Conservation (phyloP, 495 filamentous ascomycete species). For the Pyrenula aspistea region DNA sequence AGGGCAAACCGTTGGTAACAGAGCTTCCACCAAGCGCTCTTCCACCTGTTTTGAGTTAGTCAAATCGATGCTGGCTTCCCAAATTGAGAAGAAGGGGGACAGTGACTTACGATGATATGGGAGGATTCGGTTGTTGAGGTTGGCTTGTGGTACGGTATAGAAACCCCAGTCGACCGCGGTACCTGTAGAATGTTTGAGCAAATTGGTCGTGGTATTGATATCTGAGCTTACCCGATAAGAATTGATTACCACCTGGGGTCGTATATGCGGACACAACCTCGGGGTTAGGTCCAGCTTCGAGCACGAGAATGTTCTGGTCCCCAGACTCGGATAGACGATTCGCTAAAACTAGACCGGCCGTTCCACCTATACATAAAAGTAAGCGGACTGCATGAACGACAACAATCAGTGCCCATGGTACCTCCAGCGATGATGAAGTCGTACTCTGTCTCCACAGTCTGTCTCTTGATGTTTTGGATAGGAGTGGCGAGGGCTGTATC, state of each 20-base stretch:
- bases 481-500: background rate
- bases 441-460: background rate
- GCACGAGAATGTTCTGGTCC: slow-evolving; percentile 31
- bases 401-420: background rate
- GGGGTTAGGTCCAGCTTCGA: slow-evolving; percentile 35
- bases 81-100: no score
- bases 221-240: background rate
- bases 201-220: background rate
- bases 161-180: background rate
- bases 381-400: background rate
- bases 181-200: background rate
- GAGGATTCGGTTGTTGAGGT: background rate
- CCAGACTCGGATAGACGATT: slow-evolving; percentile 38
- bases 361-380: slow-evolving; percentile 22
- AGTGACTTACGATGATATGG: background rate
- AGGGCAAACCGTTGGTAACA: background rate
- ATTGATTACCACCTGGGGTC: background rate
- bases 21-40: background rate
- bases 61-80: no score
- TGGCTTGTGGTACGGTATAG: background rate
- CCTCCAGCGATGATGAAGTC: background rate
- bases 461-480: background rate
- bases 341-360: slow-evolving; percentile 39
- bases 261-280: background rate
- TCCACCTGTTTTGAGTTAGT: background rate